These are phyloP conservation scores for Mrakia frigida DNA, from an alignment of 768 basidiomycete species.

Conservation along the genomic window DNA sequence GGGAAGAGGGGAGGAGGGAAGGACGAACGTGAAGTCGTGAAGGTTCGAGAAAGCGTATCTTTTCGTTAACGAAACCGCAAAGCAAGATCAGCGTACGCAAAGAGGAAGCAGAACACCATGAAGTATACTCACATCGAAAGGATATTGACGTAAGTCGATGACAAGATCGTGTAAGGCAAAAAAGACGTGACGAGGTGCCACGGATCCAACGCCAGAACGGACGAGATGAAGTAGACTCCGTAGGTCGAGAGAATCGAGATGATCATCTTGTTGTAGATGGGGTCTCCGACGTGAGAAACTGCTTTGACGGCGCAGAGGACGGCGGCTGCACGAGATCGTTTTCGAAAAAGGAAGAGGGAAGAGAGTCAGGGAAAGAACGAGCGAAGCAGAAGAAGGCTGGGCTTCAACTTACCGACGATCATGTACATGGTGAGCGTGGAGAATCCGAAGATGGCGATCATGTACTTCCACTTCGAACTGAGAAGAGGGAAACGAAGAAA, in stretches of 20 bases:
- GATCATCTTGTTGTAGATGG: slow-evolving; percentile 66
- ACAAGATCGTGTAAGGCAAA: slow-evolving; percentile 74
- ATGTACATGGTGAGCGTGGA: slow-evolving; percentile 69
- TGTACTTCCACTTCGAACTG: slow-evolving; percentile 82
- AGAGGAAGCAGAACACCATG: not conserved
- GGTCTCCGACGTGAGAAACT: slow-evolving; percentile 55
- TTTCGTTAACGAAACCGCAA: not conserved
- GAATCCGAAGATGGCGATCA: slow-evolving; percentile 58
- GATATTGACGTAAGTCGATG: slow-evolving; percentile 39
- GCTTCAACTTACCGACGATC: slow-evolving; percentile 1
- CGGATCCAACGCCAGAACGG: slow-evolving; percentile 82
- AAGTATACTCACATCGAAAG: slow-evolving; percentile 29
- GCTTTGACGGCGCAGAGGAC: slow-evolving; percentile 74
- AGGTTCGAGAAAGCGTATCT: slow-evolving; percentile 83
- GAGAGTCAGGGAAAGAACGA: not conserved
- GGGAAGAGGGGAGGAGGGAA: not conserved
- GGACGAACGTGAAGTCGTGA: slow-evolving; percentile 57
- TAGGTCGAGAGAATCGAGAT: slow-evolving; percentile 82
- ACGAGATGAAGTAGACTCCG: slow-evolving; percentile 66
- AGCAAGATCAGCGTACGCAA: not conserved
- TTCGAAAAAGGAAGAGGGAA: not conserved
- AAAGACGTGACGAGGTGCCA: slow-evolving; percentile 95
- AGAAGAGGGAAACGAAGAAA: not conserved
- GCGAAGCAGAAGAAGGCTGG: not conserved
- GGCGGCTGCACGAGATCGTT: slow-evolving; percentile 49